Evolutionary conservation across 768 basidiomycete species (phyloP).

Genomic region (Hygrocybe coccinea): DNA sequence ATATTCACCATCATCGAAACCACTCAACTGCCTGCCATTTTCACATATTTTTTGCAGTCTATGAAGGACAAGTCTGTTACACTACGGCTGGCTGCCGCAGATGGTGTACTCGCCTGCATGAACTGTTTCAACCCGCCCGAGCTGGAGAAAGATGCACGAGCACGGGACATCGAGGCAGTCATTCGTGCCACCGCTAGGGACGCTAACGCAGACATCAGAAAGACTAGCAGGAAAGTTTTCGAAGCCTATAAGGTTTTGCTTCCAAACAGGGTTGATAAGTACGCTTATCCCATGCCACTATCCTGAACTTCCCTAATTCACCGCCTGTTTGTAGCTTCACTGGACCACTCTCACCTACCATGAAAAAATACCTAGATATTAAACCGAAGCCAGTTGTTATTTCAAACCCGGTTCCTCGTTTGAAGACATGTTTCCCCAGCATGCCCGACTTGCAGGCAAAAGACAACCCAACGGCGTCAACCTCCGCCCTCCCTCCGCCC

Average conservation of each 20-base stretch:
- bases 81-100: conserved; percentile 59
- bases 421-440: not conserved
- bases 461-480: conserved; percentile 17
- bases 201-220: conserved; percentile 71
- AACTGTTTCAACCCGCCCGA: conserved; percentile 78
- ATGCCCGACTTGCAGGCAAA: conserved; percentile 3
- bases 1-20: conserved; percentile 58
- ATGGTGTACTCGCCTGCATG: conserved; percentile 59
- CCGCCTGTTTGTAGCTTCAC: conserved; percentile 50
- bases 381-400: conserved; percentile 22
- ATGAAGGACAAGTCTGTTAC: conserved; percentile 66
- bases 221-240: conserved; percentile 63
- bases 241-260: conserved; percentile 70
- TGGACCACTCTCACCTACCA: conserved; percentile 67
- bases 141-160: conserved; percentile 62
- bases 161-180: conserved; percentile 62
- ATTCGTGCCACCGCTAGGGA: conserved; percentile 67
- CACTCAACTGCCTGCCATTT: conserved; percentile 60
- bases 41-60: conserved; percentile 55
- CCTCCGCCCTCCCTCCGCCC: conserved; percentile 22
- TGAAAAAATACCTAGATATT: conserved; percentile 69
- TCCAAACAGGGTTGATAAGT: conserved; percentile 67
- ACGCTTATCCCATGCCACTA: conserved; percentile 2
- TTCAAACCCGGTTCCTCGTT: conserved; percentile 6
- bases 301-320: not conserved